Conservation (phyloP, 148 eudicot genomes). For the Pharnaceum exiguum region DNA sequence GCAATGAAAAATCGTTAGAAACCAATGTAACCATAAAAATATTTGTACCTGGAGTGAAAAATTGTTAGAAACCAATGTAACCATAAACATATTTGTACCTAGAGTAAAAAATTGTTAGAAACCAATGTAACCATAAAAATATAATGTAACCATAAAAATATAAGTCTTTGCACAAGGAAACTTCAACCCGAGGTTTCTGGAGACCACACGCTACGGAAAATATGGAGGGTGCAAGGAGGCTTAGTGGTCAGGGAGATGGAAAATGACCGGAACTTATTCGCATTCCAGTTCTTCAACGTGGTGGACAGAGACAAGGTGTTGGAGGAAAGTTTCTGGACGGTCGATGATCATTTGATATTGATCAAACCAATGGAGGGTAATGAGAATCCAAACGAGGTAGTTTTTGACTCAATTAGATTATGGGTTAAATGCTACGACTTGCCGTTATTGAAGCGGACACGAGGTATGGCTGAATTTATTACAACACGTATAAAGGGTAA, state of each 20-base stretch:
- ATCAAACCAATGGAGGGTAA: slow-evolving; percentile 5
- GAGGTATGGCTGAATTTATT: neutral
- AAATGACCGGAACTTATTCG: neutral
- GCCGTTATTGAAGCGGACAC: neutral
- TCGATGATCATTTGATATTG: neutral
- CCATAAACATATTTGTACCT: too few species aligned
- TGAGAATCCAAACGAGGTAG: slow-evolving; percentile 1
- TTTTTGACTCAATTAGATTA: neutral
- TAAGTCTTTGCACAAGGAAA: too few species aligned
- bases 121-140: too few species aligned
- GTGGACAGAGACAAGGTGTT: neutral
- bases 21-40: too few species aligned
- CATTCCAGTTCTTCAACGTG: neutral
- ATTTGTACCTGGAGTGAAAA: too few species aligned
- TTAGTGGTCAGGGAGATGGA: neutral
- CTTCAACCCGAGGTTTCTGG: too few species aligned
- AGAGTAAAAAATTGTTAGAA: too few species aligned
- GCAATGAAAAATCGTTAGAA: too few species aligned
- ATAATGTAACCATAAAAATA: too few species aligned
- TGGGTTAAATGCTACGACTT: slow-evolving; percentile 1
- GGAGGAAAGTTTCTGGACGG: neutral
- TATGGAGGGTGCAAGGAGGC: neutral
- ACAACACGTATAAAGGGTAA: neutral
- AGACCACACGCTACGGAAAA: slow-evolving; percentile 17
- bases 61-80: too few species aligned